Base-by-base conservation (phyloP, 768 basidiomycete genomes). In the Hygrophorus pudorinus region DNA sequence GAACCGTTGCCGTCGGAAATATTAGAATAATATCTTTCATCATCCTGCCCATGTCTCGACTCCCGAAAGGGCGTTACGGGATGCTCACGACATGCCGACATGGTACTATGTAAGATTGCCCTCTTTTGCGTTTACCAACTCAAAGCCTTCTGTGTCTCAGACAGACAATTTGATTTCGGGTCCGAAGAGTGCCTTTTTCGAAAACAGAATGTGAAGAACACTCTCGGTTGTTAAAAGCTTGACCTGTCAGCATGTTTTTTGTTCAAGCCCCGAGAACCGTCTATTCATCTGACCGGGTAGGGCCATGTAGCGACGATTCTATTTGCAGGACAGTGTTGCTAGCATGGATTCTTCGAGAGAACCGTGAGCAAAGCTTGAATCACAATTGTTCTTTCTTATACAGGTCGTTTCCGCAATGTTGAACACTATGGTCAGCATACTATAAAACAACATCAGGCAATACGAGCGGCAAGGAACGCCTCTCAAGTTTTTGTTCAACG, bases 201-300 rank as follows among this genome's bases (percentile, higher is more conserved):
- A 75, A 73, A 53, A 38, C 46, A 2, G 74, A 77, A 58, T 76
- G 75, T 41, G 69, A 74, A 51, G 70, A 76, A 41, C 57, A 77
- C 12, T 58, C 67, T 2, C 56, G 58, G 53, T 70, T 2, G 53
- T 73, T 2, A 60, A 57, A 28, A 58, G 66, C 21, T 49, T 70
- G n/a, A 53, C 59, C 24, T 41, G 66, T 68, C 44, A 46, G 28
- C 24, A 11, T 14, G 9, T 35, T 14, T 32, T 39, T 11, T 7
- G 28, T 27, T 30, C 13, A 34, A 16, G 9, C 9, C 18, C 29
- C 9, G n/a, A 18, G 14, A 29, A 16, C 42, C n/a, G n/a, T n/a
- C 29, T n/a, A 28, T 10, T 42, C 6, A 37, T 27, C 18, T 27
- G 16, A 38, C 32, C 17, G 9, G 35, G 30, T 27, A 72, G 65